Evolutionary conservation across 2,329 filamentous ascomycete species (phyloP), one percentile per base, ranked within the genome.

Genomic region (Penicillium brevicompactum): DNA sequence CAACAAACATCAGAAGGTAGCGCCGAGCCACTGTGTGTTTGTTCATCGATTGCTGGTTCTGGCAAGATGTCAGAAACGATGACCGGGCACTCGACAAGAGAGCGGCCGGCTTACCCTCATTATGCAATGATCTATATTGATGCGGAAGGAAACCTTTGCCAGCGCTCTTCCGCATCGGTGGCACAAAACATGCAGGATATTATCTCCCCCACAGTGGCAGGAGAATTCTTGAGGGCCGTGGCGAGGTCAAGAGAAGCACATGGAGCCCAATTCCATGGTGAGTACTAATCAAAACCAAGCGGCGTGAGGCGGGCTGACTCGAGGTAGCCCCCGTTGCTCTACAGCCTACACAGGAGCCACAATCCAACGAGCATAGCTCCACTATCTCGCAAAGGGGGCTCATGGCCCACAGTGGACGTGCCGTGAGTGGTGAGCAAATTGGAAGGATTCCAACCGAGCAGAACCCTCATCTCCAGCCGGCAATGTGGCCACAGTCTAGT

Each of bases 91-190:
- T 55, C 65, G 43, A 60, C 62, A 37, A 57, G 57, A 37, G 62
- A 63, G 37, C 62, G 60, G 14, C 51, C 63, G 49, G 53, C 55
- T 4, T 69, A 60, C 49, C 54, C 61, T 7, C 69, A 72, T 51
- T 72, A 66, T 61, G 69, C 69, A 43, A 56, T 72, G 14, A 69
- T 72, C 24, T 72, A 71, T 41, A 64, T 70, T 30, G 68, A 71
- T 45, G 57, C 63, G 27, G 56, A 60, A 47, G 69, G 69, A 5
- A 69, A 70, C 46, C 62, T 72, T 11, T 63, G 68, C 21, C 65
- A 70, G 27, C 62, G 66, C 49, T 62, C 69, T 9, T 72, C 69
- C 10, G 61, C 60, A 1, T 72, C 69, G 7, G 61, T 72, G 31
- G 66, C 63, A 7, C 57, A 65, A 16, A 68, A 62, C 37, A 66